Base-by-base conservation (phyloP, 768 basidiomycete genomes). In the Calocera cornea region DNA sequence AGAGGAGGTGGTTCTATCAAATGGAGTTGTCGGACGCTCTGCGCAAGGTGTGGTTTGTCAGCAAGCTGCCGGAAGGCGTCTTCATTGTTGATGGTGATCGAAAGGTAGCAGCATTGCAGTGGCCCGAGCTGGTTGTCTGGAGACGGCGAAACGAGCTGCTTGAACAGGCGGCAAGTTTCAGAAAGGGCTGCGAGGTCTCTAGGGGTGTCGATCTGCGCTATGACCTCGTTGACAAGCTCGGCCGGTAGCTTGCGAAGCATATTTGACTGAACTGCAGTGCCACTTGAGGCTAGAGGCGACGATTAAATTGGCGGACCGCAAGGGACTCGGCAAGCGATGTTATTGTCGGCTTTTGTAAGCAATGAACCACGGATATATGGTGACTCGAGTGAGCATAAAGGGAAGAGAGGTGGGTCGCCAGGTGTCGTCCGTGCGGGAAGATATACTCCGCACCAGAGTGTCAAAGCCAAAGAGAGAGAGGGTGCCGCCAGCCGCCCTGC, bases 151-250 rank as follows among this genome's bases (percentile, higher is more conserved):
- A 60, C 54, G 11, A 27, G 54, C 22, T 33, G 27, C 19, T 60
- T 60, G 54, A 60, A 60, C 10, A 60, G 16, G 8, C 31, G 14
- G 54, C 54, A 60, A 2, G 54, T 60, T 11, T 11, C 54, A 2
- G 54, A 60, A 10, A 60, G 54, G 5, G 27, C 31, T 5, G 54
- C 54, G 10, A 60, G 54, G 19, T 60, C 54, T 19, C 31, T 60
- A 11, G 54, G 54, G 7, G 11, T 31, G 54, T 60, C 54, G 31
- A 60, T 11, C 19, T 60, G 54, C 2, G 14, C 54, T 11, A 60
- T 60, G 54, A 60, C 54, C 22, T 60, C 54, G 31, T 60, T 22
- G 54, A 60, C 31, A 5, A 60, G 54, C 54, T 60, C 54, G 54
- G 54, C 27, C 24, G 54, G 54, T 7, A 60, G 54, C 31, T 60